These are phyloP conservation scores for Periconia sp. DNA, from an alignment of 2,329 filamentous ascomycete species.

Conservation along the genomic window DNA sequence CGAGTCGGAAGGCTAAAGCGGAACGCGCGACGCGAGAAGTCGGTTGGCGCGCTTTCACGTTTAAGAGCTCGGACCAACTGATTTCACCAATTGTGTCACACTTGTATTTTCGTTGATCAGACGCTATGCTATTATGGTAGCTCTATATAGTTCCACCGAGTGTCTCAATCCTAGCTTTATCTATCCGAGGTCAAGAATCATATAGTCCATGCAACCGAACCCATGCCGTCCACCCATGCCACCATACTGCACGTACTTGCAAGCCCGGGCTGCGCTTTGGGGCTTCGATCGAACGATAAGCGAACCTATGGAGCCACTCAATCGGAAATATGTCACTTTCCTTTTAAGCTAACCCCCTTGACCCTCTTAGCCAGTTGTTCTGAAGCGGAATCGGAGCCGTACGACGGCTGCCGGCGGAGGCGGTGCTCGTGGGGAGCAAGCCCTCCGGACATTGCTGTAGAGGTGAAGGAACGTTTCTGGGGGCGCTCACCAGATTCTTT, in stretches of 20 bases:
- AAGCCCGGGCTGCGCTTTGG: too few relatives aligned
- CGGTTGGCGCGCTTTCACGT: conserved; percentile 39
- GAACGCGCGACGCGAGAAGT: conserved; percentile 36
- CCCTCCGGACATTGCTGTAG: conserved; percentile 34
- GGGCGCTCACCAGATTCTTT: conserved; percentile 97
- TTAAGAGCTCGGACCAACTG: conserved; percentile 25
- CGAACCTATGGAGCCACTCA: conserved; percentile 21
- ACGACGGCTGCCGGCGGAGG: conserved; percentile 32
- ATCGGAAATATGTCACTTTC: conserved; percentile 27
- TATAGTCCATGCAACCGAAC: neutral
- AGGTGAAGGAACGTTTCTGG: conserved; percentile 68
- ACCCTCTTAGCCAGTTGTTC: conserved; percentile 70
- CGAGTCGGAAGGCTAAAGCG: conserved; percentile 31
- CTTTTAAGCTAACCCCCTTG: conserved; percentile 64
- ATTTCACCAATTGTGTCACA: conserved; percentile 21
- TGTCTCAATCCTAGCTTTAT: neutral
- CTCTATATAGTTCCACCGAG: neutral
- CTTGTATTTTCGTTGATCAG: neutral
- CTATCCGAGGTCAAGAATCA: neutral
- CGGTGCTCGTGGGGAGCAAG: conserved; percentile 36
- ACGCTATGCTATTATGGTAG: conserved; percentile 10
- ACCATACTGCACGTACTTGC: too few relatives aligned
- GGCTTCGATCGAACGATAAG: conserved; percentile 21
- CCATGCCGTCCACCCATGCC: too few relatives aligned
- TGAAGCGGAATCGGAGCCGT: conserved; percentile 57